Evolutionary conservation across 1,284 basidiomycete species (phyloP).

Genomic region (Ganoderma leucocontextum): DNA sequence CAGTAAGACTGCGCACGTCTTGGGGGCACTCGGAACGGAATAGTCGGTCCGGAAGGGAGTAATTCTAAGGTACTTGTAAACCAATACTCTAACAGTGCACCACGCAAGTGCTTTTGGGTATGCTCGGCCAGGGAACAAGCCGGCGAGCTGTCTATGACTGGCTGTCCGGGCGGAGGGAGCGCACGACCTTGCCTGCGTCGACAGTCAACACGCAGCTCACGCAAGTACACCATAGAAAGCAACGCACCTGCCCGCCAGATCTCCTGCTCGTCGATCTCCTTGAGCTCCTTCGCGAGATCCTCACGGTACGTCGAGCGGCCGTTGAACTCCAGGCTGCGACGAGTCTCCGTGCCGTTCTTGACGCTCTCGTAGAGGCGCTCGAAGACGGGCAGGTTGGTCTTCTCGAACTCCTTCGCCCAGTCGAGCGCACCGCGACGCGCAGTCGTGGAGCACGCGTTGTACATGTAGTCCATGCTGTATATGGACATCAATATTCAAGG

Average conservation of each 20-base stretch:
- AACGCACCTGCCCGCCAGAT: constrained; percentile 93
- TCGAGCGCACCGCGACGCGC: constrained; percentile 98
- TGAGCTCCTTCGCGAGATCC: constrained; percentile 93
- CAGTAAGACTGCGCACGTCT: not conserved
- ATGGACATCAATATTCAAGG: constrained; percentile 11
- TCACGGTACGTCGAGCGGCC: constrained; percentile 92
- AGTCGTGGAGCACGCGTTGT: constrained; percentile 97
- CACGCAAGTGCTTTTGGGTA: constrained; percentile 32
- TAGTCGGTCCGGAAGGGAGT: constrained; percentile 4
- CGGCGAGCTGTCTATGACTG: constrained; percentile 45
- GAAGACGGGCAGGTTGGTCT: constrained; percentile 93
- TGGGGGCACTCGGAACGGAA: not conserved
- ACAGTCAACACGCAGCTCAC: constrained; percentile 6
- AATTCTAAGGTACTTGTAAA: constrained; percentile 27
- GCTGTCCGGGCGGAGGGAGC: constrained; percentile 81
- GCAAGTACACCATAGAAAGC: not conserved
- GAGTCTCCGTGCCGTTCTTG: constrained; percentile 94
- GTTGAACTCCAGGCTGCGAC: constrained; percentile 97
- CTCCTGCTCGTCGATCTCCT: constrained; percentile 96
- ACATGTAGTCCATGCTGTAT: constrained; percentile 98
- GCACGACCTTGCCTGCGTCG: constrained; percentile 71
- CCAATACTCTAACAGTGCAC: constrained; percentile 27
- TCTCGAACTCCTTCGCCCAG: constrained; percentile 99
- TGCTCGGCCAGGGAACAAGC: constrained; percentile 14
- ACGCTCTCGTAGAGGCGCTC: constrained; percentile 96